Evolutionary conservation across 2,329 filamentous ascomycete species (phyloP).

Genomic region (Alternaria novae-zelandiae): DNA sequence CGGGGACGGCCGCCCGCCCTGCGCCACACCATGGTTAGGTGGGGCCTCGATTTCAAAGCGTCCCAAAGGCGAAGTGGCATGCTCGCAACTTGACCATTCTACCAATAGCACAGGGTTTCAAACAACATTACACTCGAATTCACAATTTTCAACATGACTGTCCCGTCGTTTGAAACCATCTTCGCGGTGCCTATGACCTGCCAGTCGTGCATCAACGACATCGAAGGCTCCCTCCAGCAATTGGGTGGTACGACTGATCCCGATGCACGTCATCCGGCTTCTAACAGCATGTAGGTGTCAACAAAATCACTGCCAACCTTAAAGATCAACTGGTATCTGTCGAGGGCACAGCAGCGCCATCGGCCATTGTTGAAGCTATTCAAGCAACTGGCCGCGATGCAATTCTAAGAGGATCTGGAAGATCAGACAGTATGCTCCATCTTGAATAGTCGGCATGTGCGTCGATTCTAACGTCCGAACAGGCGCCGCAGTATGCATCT

Average conservation of each 20-base stretch:
- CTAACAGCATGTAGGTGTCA: constrained; percentile 67
- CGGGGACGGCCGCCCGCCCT: not conserved
- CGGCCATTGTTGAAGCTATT: constrained; percentile 85
- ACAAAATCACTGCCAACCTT: constrained; percentile 81
- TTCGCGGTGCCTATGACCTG: constrained; percentile 96
- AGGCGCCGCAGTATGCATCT: constrained; percentile 90
- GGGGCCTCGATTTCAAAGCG: constrained; percentile 43
- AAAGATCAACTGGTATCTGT: constrained; percentile 83
- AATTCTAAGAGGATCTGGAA: constrained; percentile 87
- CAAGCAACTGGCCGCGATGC: constrained; percentile 91
- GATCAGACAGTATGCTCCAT: constrained; percentile 74
- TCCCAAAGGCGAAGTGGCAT: constrained; percentile 16
- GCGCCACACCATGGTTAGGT: not conserved
- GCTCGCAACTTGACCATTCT: constrained; percentile 14
- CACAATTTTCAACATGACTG: constrained; percentile 31
- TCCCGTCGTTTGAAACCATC: constrained; percentile 69
- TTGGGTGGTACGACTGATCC: constrained; percentile 63
- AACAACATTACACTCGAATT: not conserved
- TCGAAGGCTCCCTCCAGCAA: constrained; percentile 78
- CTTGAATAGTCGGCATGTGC: constrained; percentile 2
- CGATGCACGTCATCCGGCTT: constrained; percentile 28
- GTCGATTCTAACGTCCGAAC: constrained; percentile 10
- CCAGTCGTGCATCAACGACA: constrained; percentile 84
- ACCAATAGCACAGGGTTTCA: not conserved
- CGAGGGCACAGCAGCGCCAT: constrained; percentile 89